Conservation (phyloP, 352 stramenopile genomes). For the Salisapilia sapeloensis region DNA sequence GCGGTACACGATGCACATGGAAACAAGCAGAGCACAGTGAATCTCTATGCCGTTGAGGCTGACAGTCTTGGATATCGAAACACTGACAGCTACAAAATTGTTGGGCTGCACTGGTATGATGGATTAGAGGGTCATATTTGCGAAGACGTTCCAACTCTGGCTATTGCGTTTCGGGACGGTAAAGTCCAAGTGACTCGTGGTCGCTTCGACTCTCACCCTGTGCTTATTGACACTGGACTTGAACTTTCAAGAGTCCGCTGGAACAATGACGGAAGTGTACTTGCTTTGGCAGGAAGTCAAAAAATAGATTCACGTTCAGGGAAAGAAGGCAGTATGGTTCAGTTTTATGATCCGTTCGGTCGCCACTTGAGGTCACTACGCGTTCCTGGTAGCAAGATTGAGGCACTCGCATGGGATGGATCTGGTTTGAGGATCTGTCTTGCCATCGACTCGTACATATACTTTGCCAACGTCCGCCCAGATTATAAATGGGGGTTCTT, state of each 20-base stretch:
- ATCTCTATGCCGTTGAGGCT: conserved; percentile 56
- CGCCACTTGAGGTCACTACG: conserved; percentile 72
- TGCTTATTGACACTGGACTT: conserved; percentile 87
- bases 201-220: conserved; percentile 64
- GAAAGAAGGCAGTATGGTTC: conserved; percentile 68
- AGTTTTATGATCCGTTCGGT: conserved; percentile 87
- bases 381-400: conserved; percentile 77
- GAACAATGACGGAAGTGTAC: conserved; percentile 85
- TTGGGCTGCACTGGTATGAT: conserved; percentile 74
- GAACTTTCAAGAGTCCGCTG: conserved; percentile 67
- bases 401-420: conserved; percentile 85
- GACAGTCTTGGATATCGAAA: conserved; percentile 4
- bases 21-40: conserved; percentile 70
- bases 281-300: conserved; percentile 72
- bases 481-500: conserved; percentile 87
- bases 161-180: conserved; percentile 83
- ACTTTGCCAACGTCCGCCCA: conserved; percentile 90
- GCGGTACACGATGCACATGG: conserved; percentile 76
- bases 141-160: conserved; percentile 78
- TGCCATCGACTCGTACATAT: conserved; percentile 89
- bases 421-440: conserved; percentile 82
- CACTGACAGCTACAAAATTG: conserved; percentile 56
- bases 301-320: conserved; percentile 9
- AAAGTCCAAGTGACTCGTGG: conserved; percentile 84
- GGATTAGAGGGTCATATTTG: conserved; percentile 78